Base-by-base conservation (phyloP, 129 eudicot genomes). In the Deinandra increscens region DNA sequence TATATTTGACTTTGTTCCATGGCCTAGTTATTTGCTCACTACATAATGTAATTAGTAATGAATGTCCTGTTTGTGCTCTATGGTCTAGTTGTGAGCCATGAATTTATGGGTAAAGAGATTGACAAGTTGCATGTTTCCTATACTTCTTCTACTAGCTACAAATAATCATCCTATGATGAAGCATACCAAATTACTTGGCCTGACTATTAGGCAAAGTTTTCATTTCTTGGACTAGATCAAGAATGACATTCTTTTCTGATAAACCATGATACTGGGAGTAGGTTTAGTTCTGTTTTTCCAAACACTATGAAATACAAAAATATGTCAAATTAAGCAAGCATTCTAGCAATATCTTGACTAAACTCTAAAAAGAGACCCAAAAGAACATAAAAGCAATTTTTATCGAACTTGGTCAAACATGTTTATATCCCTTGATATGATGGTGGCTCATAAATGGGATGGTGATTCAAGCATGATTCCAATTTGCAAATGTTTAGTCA, bases 221-320 rank as follows among this genome's bases (percentile, higher is more conserved):
- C 43, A 12, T 64, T 51, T 39, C 23, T 17, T 43, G 34, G 56
- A 13, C 19, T 53, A 9, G 37, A 7, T 65, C 6, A 51, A 19
- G 37, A 51, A 26, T 74, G 56, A 13, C 44, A 19, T 53, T 43
- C 37, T 62, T 12, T 26, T 75, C 4, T 56, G 23, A 56, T 74
- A 43, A 19, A 64, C 49, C 73, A 64, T 53, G 58, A 64, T 51
- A 65, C 41, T 54, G 23, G 34, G 48, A 74, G 66, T 42, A 33
- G 15, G 18, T 75, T 44, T 11, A 73, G 12, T 73, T 48, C 6
- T 19, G 19, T 48, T 48, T 53, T 64, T 36, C 8, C 5, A 7
- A 33, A 59, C 14, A 17, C 26, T 41, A 59, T 14, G 46, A 15
- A 33, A 43, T 48, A 43, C 36, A 45, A 33, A 31, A 22, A 9